Conservation (phyloP, 257 asterid genomes). For the Solanum etuberosum region DNA sequence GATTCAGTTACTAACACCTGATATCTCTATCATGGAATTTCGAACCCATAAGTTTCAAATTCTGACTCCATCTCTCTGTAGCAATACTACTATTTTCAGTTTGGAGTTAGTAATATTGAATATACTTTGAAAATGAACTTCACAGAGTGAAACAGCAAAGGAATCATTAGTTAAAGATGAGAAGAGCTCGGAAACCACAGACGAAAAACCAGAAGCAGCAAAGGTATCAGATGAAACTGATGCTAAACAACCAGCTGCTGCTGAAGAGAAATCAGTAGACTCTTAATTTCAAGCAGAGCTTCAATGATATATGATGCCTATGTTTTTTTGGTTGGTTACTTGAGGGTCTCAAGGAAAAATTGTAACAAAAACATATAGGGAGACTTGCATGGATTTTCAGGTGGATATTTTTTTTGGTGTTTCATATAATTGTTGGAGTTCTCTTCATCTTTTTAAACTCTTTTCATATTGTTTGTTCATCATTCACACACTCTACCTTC, state of each 20-base stretch:
- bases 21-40: no score
- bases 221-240: not conserved
- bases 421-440: not conserved
- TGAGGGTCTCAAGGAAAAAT: not conserved
- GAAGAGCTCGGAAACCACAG: slow-evolving; percentile 3
- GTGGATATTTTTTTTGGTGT: not conserved
- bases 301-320: not conserved
- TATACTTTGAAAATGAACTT: not conserved
- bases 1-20: no score
- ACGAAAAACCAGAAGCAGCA: slow-evolving; percentile 2
- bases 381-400: not conserved
- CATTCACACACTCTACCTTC: not conserved
- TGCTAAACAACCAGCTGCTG: not conserved
- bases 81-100: not conserved
- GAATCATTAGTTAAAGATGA: slow-evolving; percentile 8
- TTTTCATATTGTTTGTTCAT: not conserved
- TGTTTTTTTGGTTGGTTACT: not conserved
- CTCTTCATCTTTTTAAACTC: not conserved
- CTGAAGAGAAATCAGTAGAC: not conserved
- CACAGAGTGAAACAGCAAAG: slow-evolving; percentile 1
- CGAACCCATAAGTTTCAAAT: not conserved
- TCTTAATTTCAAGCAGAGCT: not conserved
- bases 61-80: not conserved
- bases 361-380: not conserved
- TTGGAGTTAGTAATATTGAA: not conserved